Evolutionary conservation across 208 protist species (phyloP).

Genomic region (Trypanosoma scelopori): DNA sequence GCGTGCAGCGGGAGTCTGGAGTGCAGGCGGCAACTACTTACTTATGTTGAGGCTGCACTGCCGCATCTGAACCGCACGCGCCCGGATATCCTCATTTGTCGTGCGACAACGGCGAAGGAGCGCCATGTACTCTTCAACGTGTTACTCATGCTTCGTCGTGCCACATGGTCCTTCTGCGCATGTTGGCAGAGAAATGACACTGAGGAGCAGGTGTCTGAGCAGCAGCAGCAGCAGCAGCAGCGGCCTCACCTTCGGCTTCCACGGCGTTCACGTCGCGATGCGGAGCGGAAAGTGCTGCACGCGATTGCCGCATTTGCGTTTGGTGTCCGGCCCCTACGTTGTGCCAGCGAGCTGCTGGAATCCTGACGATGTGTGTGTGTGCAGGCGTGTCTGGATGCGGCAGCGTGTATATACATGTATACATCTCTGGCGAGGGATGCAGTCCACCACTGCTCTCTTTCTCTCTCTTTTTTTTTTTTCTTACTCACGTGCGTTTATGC

Average conservation of each 20-base stretch:
- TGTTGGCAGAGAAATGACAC: background rate
- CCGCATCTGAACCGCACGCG: conserved; percentile 12
- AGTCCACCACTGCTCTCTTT: too few relatives aligned
- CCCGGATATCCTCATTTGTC: conserved; percentile 14
- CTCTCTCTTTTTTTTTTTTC: too few relatives aligned
- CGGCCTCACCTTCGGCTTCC: background rate
- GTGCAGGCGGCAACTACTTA: background rate
- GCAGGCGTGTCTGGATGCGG: background rate
- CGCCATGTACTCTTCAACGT: conserved; percentile 11
- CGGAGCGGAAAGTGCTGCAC: conserved; percentile 4
- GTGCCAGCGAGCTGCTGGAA: conserved; percentile 9
- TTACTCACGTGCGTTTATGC: too few relatives aligned
- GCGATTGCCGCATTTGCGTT: conserved; percentile 16
- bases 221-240: background rate
- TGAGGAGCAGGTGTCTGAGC: too few relatives aligned
- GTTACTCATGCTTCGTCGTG: conserved; percentile 12
- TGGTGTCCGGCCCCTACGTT: conserved; percentile 12
- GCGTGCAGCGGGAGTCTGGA: conserved; percentile 13
- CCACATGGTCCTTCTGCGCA: background rate
- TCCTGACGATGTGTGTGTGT: background rate
- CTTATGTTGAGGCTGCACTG: conserved; percentile 12
- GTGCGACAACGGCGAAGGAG: conserved; percentile 9
- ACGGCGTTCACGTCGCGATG: conserved; percentile 10
- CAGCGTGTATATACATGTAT: background rate
- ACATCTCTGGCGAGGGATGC: background rate